phyloP scores from a whole-genome alignment of 2,329 filamentous ascomycete species.

The Fusarium brevicatenulatum region DNA sequence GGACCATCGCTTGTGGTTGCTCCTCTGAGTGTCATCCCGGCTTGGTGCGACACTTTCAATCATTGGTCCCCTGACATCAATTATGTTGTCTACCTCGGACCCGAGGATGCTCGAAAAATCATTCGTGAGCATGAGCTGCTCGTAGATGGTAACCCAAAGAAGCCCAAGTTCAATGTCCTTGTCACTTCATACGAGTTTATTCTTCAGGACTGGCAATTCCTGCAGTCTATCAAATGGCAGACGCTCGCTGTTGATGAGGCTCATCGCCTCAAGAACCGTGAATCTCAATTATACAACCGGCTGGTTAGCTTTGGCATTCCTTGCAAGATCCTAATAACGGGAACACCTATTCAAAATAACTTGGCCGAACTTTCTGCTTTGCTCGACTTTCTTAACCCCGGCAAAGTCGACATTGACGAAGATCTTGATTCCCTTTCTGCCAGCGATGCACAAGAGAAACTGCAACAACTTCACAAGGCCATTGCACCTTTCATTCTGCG shows the following conservation, averaged over 20 bases:
- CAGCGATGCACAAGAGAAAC: slow-evolving; percentile 84
- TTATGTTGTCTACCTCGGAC: slow-evolving; percentile 96
- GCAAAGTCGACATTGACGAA: slow-evolving; percentile 88
- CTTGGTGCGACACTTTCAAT: slow-evolving; percentile 98
- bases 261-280: slow-evolving; percentile 94
- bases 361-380: slow-evolving; percentile 90
- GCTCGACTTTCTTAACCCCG: slow-evolving; percentile 97
- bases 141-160: slow-evolving; percentile 84
- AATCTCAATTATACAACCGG: slow-evolving; percentile 90
- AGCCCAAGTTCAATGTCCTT: slow-evolving; percentile 96
- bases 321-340: slow-evolving; percentile 91
- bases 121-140: slow-evolving; percentile 93
- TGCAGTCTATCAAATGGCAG: slow-evolving; percentile 96
- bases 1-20: slow-evolving; percentile 98
- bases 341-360: slow-evolving; percentile 97
- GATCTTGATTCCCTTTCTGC: slow-evolving; percentile 84
- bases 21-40: slow-evolving; percentile 94
- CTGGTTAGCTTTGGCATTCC: slow-evolving; percentile 88
- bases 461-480: slow-evolving; percentile 83
- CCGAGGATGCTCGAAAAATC: slow-evolving; percentile 83
- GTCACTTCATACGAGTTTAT: slow-evolving; percentile 99
- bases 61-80: slow-evolving; percentile 96
- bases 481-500: slow-evolving; percentile 96
- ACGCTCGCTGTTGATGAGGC: slow-evolving; percentile 96
- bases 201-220: slow-evolving; percentile 82